Base-by-base conservation (phyloP, 2,329 filamentous ascomycete species). In the Xylaria sp. region DNA sequence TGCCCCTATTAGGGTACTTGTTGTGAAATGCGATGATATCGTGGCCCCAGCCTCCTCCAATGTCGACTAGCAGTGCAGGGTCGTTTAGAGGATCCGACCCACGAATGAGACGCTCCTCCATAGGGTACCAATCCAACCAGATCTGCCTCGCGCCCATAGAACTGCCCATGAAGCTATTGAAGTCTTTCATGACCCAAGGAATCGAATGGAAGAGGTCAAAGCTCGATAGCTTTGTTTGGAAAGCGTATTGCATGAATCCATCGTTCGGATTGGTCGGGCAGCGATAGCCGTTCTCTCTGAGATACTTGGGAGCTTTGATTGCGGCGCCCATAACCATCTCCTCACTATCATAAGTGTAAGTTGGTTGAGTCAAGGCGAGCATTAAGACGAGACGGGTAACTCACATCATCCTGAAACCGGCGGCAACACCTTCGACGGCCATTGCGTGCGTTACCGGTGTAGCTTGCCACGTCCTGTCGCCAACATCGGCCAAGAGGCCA, bases 21-120 rank as follows among this genome's bases (percentile, higher is more conserved):
- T 65, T 29, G 11, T 60, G 38, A 48, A 74, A 73, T 1, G 62
- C 66, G 3, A 68, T 15, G 2, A 75, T n/a, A 31, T 75, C 73
- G 35, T 74, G 72, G 10, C 74, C 73, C 21, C 55, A 66, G 3
- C 72, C 70, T 9, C 60, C 73, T 15, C 68, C 73, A 1, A 75
- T 66, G 41, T 76, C 73, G 2, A 75, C 71, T 0, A 77, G 57
- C 2, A 76, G 54, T 7, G 70, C 47, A 0, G 69, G 48, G 1
- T 65, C 33, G 17, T 47, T 31, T 4, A 2, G 8, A 3, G 44
- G 31, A 7, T 60, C 47, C 1, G 64, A 65, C 0, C 71, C 74
- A 6, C 68, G 37, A 4, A 75, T 48, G 1, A 76, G 66, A 2
- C 59, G 67, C 19, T 74, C 69, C 33, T 70, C 23, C 1, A 76